Percentiles rank a stretch among this genome's conserved stretches.
phyloP scores from a whole-genome alignment of 2,329 filamentous ascomycete genomes.

The Penicillium thymicola region DNA sequence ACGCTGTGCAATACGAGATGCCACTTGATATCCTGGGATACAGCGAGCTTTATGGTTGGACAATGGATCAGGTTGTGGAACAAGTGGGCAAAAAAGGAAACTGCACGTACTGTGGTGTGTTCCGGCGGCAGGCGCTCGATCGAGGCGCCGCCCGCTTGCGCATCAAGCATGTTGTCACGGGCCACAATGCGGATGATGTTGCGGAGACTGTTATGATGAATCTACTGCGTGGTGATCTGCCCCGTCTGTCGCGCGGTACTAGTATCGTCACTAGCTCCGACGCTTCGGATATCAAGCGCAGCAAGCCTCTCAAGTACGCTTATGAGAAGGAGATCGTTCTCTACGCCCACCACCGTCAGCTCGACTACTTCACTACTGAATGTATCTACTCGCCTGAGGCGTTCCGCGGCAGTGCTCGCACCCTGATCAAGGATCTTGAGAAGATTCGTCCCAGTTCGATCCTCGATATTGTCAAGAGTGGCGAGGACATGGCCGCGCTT shows the following conservation, averaged over 20 bases:
- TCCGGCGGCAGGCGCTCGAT: slow-evolving; percentile 88
- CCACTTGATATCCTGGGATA: slow-evolving; percentile 89
- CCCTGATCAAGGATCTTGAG: slow-evolving; percentile 92
- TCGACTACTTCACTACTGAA: slow-evolving; percentile 98
- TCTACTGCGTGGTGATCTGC: slow-evolving; percentile 81
- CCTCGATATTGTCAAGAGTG: slow-evolving; percentile 87
- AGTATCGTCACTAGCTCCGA: slow-evolving; percentile 79
- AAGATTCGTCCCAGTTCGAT: slow-evolving; percentile 91
- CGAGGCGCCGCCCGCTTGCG: slow-evolving; percentile 81
- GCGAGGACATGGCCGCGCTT: slow-evolving; percentile 92
- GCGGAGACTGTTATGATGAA: slow-evolving; percentile 99
- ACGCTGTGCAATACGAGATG: slow-evolving; percentile 88
- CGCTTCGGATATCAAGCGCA: slow-evolving; percentile 85
- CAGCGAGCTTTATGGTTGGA: slow-evolving; percentile 93
- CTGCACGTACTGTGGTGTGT: slow-evolving; percentile 98
- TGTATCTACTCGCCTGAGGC: slow-evolving; percentile 98
- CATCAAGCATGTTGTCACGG: slow-evolving; percentile 92
- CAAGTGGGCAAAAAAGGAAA: slow-evolving; percentile 97
- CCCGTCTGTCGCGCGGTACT: slow-evolving; percentile 81
- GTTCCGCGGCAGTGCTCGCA: slow-evolving; percentile 86
- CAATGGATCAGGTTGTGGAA: slow-evolving; percentile 97
- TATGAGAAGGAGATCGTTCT: slow-evolving; percentile 99
- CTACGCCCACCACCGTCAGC: slow-evolving; percentile 92
- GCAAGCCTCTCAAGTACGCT: slow-evolving; percentile 95
- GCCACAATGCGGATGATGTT: slow-evolving; percentile 95